phyloP scores from a whole-genome alignment of 2,329 filamentous ascomycete genomes.

The Fusarium duplospermum region DNA sequence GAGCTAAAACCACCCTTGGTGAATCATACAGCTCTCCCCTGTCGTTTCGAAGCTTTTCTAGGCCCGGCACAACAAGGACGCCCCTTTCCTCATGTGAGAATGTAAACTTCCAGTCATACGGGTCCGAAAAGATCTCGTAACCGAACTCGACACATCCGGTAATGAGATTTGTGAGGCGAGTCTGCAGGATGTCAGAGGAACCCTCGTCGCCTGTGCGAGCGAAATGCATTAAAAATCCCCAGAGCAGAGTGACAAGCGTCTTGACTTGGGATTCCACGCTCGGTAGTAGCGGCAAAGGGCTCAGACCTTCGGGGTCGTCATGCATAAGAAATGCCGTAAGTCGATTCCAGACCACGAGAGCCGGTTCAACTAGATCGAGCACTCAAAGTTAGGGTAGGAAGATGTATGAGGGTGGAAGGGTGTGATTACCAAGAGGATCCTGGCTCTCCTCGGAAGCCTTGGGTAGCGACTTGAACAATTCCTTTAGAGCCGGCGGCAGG shows the following conservation, averaged over 20 bases:
- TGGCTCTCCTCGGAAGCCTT: background rate
- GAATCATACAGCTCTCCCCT: background rate
- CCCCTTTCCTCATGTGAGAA: background rate
- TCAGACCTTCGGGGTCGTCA: fast-evolving
- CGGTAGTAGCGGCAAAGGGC: background rate
- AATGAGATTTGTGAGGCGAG: background rate
- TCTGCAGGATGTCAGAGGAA: background rate
- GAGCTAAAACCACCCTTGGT: background rate
- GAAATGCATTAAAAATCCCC: background rate
- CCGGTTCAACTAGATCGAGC: background rate
- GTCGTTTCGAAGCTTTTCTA: background rate
- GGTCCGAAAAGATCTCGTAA: background rate
- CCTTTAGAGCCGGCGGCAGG: background rate
- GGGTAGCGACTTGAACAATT: background rate
- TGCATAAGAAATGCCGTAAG: background rate
- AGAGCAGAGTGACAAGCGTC: background rate
- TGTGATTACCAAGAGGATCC: background rate
- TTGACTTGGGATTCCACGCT: background rate
- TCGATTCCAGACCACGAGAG: background rate
- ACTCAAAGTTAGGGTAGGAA: background rate
- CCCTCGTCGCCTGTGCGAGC: background rate
- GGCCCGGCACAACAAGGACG: background rate
- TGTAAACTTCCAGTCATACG: background rate
- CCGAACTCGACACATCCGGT: background rate
- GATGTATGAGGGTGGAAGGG: background rate